Percentiles rank a stretch among this genome's conserved stretches.
phyloP scores from a whole-genome alignment of 2,329 filamentous ascomycete genomes.

The Epichloe coenophiala region DNA sequence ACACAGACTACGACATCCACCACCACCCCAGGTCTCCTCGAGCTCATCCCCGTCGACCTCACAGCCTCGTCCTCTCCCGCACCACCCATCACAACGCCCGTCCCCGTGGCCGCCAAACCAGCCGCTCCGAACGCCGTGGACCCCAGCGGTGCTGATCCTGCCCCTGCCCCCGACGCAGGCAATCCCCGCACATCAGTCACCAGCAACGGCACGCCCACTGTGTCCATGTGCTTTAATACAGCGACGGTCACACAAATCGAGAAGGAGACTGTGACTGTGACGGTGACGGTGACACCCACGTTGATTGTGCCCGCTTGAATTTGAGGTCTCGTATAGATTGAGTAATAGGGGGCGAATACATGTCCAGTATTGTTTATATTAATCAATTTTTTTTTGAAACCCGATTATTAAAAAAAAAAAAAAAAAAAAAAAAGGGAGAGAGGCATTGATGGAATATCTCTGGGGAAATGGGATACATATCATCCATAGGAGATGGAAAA shows the following conservation, averaged over 20 bases:
- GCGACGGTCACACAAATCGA: constrained; percentile 22
- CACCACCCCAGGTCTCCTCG: constrained; percentile 11
- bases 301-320: not conserved
- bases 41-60: constrained; percentile 16
- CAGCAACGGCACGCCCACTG: constrained; percentile 20
- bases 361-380: too few species aligned
- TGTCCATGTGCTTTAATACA: constrained; percentile 21
- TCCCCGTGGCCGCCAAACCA: not conserved
- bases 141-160: not conserved
- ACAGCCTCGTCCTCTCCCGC: not conserved
- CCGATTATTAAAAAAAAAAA: too few species aligned
- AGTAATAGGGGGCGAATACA: too few species aligned
- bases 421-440: too few species aligned
- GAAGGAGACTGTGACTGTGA: constrained; percentile 18
- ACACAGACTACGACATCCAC: constrained; percentile 2
- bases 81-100: constrained; percentile 1
- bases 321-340: too few species aligned
- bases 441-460: too few species aligned
- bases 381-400: too few species aligned
- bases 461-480: too few species aligned
- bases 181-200: constrained; percentile 11
- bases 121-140: constrained; percentile 5
- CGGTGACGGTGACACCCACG: constrained; percentile 21
- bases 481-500: too few species aligned
- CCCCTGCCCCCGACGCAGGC: not conserved